phyloP scores from a whole-genome alignment of 2,329 filamentous ascomycete species.

The Talaromyces sp. region DNA sequence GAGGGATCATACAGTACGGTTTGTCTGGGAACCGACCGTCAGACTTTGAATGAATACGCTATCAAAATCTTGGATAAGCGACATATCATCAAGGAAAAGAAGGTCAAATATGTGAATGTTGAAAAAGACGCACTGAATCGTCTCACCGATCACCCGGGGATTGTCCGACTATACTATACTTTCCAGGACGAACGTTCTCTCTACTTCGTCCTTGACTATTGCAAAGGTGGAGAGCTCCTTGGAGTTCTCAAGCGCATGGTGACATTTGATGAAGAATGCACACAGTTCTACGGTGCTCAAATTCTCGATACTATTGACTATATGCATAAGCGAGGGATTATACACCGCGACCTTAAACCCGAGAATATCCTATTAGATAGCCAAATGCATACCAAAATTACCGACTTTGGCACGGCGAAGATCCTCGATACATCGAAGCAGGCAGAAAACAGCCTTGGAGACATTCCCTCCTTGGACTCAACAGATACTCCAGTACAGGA shows the following conservation, averaged over 20 bases:
- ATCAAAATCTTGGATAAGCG: constrained; percentile 98
- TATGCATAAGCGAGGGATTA: constrained; percentile 94
- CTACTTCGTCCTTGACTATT: constrained; percentile 94
- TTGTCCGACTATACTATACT: constrained; percentile 95
- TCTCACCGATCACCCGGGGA: constrained; percentile 91
- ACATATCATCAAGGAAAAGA: constrained; percentile 99
- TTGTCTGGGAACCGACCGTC: constrained; percentile 84
- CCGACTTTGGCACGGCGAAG: constrained; percentile 98
- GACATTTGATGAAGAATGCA: constrained; percentile 93
- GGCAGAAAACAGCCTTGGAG: constrained; percentile 46
- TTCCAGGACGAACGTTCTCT: constrained; percentile 95
- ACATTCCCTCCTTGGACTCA: constrained; percentile 47
- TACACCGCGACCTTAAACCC: constrained; percentile 93
- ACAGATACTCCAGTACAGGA: constrained; percentile 61
- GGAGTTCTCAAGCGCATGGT: constrained; percentile 91
- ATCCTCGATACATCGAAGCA: constrained; percentile 61
- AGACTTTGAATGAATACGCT: constrained; percentile 92
- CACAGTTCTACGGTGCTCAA: constrained; percentile 88
- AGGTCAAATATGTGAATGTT: constrained; percentile 99
- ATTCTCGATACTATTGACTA: constrained; percentile 96
- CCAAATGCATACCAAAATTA: constrained; percentile 97
- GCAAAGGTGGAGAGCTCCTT: constrained; percentile 84
- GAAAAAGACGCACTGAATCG: constrained; percentile 97
- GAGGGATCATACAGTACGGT: constrained; percentile 99
- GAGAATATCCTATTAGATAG: constrained; percentile 95